phyloP scores from a whole-genome alignment of 257 asterid genomes.

The Pogostemon cablin region DNA sequence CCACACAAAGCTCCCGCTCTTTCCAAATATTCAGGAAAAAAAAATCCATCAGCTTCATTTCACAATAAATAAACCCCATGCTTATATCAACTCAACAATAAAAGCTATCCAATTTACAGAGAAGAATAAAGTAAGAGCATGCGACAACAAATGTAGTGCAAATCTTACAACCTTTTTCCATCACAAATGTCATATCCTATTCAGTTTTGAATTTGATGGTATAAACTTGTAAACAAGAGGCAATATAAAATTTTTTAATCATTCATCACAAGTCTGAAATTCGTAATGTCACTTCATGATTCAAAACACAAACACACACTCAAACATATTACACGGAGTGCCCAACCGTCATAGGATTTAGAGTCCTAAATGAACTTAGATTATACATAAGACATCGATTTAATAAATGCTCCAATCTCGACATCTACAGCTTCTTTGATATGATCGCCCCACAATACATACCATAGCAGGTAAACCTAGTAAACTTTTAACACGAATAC shows the following conservation, averaged over 20 bases:
- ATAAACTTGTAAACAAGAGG: slow-evolving; percentile 19
- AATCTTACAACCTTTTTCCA: not conserved
- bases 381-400: not conserved
- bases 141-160: not conserved
- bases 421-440: slow-evolving; percentile 15
- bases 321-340: not conserved
- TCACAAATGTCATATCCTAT: slow-evolving; percentile 10
- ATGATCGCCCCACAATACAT: not conserved
- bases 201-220: slow-evolving; percentile 6
- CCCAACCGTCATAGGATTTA: slow-evolving; percentile 6
- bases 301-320: not conserved
- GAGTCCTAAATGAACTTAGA: slow-evolving; percentile 20
- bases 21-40: not conserved
- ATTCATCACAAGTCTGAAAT: slow-evolving; percentile 13
- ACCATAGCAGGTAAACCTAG: slow-evolving; percentile 16
- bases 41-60: not conserved
- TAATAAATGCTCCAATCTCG: slow-evolving; percentile 1
- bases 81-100: not conserved
- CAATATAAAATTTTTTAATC: slow-evolving; percentile 1
- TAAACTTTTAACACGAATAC: slow-evolving; percentile 9
- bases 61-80: not conserved
- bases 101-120: slow-evolving; percentile 2
- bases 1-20: not conserved
- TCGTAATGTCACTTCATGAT: slow-evolving; percentile 24
- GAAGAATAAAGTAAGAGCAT: not conserved